Conservation (phyloP, 495 filamentous ascomycete species). For the Xeromyces bisporus region DNA sequence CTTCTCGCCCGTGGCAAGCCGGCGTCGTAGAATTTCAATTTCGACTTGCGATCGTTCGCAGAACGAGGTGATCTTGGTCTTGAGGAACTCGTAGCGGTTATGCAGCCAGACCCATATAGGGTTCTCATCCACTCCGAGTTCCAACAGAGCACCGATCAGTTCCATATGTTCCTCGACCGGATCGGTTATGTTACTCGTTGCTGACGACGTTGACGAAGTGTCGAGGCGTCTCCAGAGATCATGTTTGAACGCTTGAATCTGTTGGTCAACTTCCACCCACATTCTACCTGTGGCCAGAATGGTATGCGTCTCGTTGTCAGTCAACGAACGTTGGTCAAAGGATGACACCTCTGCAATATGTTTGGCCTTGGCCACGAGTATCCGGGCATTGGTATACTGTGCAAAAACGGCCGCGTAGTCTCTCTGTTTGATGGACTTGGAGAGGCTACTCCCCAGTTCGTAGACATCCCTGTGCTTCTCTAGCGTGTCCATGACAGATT, state of each 20-base stretch:
- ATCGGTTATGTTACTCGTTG: slow-evolving; percentile 20
- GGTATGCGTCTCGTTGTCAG: slow-evolving; percentile 63
- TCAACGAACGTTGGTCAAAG: slow-evolving; percentile 29
- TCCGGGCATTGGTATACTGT: slow-evolving; percentile 63
- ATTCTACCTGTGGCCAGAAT: slow-evolving; percentile 82
- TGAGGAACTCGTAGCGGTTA: slow-evolving; percentile 74
- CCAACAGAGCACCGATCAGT: slow-evolving; percentile 68
- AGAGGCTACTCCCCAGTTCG: slow-evolving; percentile 57
- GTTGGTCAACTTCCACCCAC: slow-evolving; percentile 78
- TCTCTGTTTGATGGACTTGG: slow-evolving; percentile 71
- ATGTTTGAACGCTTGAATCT: slow-evolving; percentile 70
- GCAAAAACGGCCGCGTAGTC: slow-evolving; percentile 80
- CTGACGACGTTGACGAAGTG: slow-evolving; percentile 32
- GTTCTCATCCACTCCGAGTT: slow-evolving; percentile 86
- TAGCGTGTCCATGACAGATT: slow-evolving; percentile 51
- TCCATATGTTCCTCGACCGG: slow-evolving; percentile 74
- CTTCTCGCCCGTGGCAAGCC: slow-evolving; percentile 54
- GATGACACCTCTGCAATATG: slow-evolving; percentile 37
- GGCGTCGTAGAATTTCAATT: slow-evolving; percentile 74
- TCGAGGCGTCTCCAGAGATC: slow-evolving; percentile 71
- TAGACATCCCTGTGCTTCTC: slow-evolving; percentile 67
- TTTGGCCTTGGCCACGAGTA: slow-evolving; percentile 56
- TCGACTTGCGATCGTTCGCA: slow-evolving; percentile 75
- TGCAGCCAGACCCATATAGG: slow-evolving; percentile 91
- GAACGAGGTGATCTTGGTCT: slow-evolving; percentile 57